These are phyloP conservation scores for Globisporangium megalacanthum DNA, from an alignment of 352 stramenopile genomes.

Conservation along the genomic window DNA sequence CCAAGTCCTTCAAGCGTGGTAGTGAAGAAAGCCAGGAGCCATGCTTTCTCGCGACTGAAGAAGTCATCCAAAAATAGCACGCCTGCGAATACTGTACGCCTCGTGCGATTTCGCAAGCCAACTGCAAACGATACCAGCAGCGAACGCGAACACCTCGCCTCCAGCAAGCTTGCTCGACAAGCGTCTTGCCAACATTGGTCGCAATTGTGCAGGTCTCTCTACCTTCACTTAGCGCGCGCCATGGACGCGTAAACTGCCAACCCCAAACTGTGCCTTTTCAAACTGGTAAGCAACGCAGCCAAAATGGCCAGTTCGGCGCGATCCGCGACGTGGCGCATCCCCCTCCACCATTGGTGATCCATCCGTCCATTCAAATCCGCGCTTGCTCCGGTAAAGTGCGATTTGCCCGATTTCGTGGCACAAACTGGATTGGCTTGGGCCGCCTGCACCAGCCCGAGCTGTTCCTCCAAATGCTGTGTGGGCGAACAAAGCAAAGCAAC, in stretches of 20 bases:
- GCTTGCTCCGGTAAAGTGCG: conserved; percentile 37
- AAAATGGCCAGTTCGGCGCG: conserved; percentile 12
- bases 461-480: conserved; percentile 2
- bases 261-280: conserved; percentile 13
- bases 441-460: conserved; percentile 7
- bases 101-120: too few species aligned
- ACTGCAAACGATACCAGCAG: too few species aligned
- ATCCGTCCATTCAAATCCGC: conserved; percentile 16
- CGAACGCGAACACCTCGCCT: too few species aligned
- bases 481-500: not conserved
- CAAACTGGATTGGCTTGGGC: not conserved
- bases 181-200: too few species aligned
- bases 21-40: too few species aligned
- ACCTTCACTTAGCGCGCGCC: not conserved
- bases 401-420: conserved; percentile 12
- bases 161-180: not conserved
- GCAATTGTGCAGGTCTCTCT: too few species aligned
- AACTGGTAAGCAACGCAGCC: not conserved
- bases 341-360: conserved; percentile 17
- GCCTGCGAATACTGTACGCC: too few species aligned
- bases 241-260: not conserved
- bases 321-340: conserved; percentile 9
- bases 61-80: too few species aligned
- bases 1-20: too few species aligned
- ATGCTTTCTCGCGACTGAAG: too few species aligned